Percentiles rank a stretch among this genome's conserved stretches.
These are phyloP conservation scores for Ramalina peruviana DNA, from an alignment of 495 filamentous ascomycete species.

Conservation along the genomic window DNA sequence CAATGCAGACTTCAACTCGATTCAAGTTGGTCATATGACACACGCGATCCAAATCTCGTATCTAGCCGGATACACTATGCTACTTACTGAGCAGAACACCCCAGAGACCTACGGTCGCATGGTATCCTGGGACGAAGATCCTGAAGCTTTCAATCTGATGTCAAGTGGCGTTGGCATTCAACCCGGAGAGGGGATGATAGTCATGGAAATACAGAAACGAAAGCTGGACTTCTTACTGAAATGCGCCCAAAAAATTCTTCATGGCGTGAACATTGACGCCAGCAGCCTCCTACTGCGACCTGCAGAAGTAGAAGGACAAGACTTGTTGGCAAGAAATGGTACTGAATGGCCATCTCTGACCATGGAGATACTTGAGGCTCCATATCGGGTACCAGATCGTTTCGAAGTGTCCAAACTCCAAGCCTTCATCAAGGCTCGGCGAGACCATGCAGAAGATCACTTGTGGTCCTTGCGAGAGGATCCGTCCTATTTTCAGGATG, in stretches of 20 bases:
- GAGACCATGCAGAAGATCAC: constrained; percentile 17
- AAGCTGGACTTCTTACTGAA: constrained; percentile 30
- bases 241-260: constrained; percentile 28
- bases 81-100: constrained; percentile 23
- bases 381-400: constrained; percentile 27
- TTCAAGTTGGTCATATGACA: constrained; percentile 16
- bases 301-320: neutral
- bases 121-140: constrained; percentile 26
- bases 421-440: constrained; percentile 25
- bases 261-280: constrained; percentile 21
- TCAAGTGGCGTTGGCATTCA: constrained; percentile 14
- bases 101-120: constrained; percentile 32
- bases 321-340: neutral
- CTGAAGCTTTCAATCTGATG: constrained; percentile 23
- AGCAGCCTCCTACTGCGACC: constrained; percentile 13
- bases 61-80: constrained; percentile 28
- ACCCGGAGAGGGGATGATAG: constrained; percentile 30
- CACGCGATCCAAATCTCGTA: constrained; percentile 22
- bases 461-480: constrained; percentile 38
- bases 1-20: constrained; percentile 20
- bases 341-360: constrained; percentile 17
- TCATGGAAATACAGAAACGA: constrained; percentile 33
- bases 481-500: constrained; percentile 34
- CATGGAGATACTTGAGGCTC: constrained; percentile 28
- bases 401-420: constrained; percentile 29